phyloP scores from a whole-genome alignment of 2,329 filamentous ascomycete genomes.

The Ceratocystis cacaofunesta region DNA sequence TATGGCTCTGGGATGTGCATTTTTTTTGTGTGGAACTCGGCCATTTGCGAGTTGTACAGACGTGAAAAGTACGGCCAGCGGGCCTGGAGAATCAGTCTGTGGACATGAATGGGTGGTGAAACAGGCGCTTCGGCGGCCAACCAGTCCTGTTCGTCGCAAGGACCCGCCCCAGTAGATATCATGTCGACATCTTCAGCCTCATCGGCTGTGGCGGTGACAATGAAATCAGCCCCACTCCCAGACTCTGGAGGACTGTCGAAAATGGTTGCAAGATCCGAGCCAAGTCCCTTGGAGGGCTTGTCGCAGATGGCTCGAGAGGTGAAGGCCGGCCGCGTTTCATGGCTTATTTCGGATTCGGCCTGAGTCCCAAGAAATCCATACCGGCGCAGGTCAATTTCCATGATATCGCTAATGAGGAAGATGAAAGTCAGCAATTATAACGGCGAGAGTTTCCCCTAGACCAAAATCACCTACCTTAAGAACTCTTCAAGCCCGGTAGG shows the following conservation, averaged over 20 bases:
- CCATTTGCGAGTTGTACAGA: constrained; percentile 86
- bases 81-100: constrained; percentile 83
- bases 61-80: constrained; percentile 95
- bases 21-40: constrained; percentile 88
- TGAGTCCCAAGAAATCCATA: constrained; percentile 84
- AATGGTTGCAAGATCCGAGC: constrained; percentile 65
- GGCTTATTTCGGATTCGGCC: constrained; percentile 39
- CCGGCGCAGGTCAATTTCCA: constrained; percentile 81
- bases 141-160: constrained; percentile 36
- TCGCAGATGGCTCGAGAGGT: not conserved
- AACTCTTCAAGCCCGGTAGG: constrained; percentile 72
- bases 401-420: constrained; percentile 50
- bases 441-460: not conserved
- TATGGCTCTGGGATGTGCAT: constrained; percentile 98
- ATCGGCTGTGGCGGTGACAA: constrained; percentile 75
- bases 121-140: constrained; percentile 47
- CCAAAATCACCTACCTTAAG: constrained; percentile 38
- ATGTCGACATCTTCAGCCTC: constrained; percentile 56
- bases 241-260: constrained; percentile 77
- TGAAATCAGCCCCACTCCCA: constrained; percentile 78
- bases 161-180: constrained; percentile 35
- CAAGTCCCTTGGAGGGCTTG: constrained; percentile 46
- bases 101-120: constrained; percentile 79
- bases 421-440: constrained; percentile 18
- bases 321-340: constrained; percentile 15